Evolutionary conservation across 495 filamentous ascomycete genomes (phyloP).

Genomic region (Aspergillus cristatus): DNA sequence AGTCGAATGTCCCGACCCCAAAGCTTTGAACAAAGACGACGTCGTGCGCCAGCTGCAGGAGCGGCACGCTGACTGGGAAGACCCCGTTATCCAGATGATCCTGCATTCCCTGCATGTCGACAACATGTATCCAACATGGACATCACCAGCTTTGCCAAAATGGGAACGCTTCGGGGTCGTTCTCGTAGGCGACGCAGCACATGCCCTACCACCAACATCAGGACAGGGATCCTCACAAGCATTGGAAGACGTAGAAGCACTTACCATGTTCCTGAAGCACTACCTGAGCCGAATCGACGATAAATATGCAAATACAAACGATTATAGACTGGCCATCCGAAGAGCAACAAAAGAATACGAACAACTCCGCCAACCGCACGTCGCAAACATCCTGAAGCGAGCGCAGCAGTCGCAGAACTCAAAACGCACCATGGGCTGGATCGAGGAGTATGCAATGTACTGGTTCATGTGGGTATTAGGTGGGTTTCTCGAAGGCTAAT

Average conservation of each 20-base stretch:
- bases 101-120: slow-evolving; percentile 29
- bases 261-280: slow-evolving; percentile 27
- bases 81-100: slow-evolving; percentile 41
- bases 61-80: slow-evolving; percentile 38
- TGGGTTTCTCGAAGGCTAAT: slow-evolving; percentile 6
- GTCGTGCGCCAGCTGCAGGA: slow-evolving; percentile 32
- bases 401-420: slow-evolving; percentile 20
- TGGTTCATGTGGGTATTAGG: slow-evolving; percentile 24
- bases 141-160: slow-evolving; percentile 35
- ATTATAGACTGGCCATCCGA: slow-evolving; percentile 11
- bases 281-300: slow-evolving; percentile 8
- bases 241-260: slow-evolving; percentile 35
- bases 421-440: slow-evolving; percentile 21
- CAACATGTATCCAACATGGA: slow-evolving; percentile 47
- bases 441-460: slow-evolving; percentile 30
- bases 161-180: slow-evolving; percentile 37
- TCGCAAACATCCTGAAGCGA: slow-evolving; percentile 18
- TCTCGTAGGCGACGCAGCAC: slow-evolving; percentile 36
- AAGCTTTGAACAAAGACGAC: slow-evolving; percentile 27
- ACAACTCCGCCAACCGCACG: slow-evolving; percentile 20
- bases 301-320: neutral
- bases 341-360: slow-evolving; percentile 20
- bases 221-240: slow-evolving; percentile 41
- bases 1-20: slow-evolving; percentile 24
- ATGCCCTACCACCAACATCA: slow-evolving; percentile 38